Percentiles rank a stretch among this genome's conserved stretches.
Evolutionary conservation across 2,329 filamentous ascomycete species (phyloP).

Genomic region (Pseudonectria buxi): DNA sequence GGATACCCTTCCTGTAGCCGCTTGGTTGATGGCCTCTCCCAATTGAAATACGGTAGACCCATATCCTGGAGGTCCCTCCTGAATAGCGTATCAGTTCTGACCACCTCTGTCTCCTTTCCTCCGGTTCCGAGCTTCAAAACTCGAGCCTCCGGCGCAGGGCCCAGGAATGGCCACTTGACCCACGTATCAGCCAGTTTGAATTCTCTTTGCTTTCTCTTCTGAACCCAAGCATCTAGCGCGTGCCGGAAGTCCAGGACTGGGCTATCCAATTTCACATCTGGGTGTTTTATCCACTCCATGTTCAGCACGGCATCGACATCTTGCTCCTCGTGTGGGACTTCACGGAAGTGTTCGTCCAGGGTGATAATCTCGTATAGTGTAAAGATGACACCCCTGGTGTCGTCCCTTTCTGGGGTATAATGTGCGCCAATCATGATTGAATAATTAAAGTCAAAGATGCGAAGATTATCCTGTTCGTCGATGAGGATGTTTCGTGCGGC

Average conservation of each 20-base stretch:
- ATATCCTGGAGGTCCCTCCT: no score
- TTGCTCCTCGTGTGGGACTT: slow-evolving; percentile 19
- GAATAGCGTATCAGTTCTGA: no score
- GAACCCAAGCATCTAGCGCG: slow-evolving; percentile 21
- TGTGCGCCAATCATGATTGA: slow-evolving; percentile 15
- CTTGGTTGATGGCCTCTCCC: no score
- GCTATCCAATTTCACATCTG: slow-evolving; percentile 25
- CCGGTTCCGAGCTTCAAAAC: no score
- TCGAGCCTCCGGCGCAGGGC: no score
- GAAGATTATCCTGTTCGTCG: slow-evolving; percentile 26
- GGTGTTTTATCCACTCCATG: slow-evolving; percentile 26
- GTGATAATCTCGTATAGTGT: slow-evolving; percentile 34
- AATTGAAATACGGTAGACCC: no score
- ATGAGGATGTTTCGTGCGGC: slow-evolving; percentile 32
- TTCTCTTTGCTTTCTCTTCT: slow-evolving; percentile 1
- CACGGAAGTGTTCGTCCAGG: slow-evolving; percentile 17
- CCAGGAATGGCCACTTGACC: no score
- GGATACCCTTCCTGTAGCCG: no score
- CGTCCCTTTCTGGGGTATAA: slow-evolving; percentile 19
- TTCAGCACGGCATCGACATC: slow-evolving; percentile 12
- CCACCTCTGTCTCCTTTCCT: no score
- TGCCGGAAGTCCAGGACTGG: slow-evolving; percentile 22
- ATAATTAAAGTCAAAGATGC: slow-evolving; percentile 32
- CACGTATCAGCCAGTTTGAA: no score
- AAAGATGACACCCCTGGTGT: slow-evolving; percentile 29